phyloP scores from a whole-genome alignment of 2,329 filamentous ascomycete species.

The Ustilaginoidea virens region DNA sequence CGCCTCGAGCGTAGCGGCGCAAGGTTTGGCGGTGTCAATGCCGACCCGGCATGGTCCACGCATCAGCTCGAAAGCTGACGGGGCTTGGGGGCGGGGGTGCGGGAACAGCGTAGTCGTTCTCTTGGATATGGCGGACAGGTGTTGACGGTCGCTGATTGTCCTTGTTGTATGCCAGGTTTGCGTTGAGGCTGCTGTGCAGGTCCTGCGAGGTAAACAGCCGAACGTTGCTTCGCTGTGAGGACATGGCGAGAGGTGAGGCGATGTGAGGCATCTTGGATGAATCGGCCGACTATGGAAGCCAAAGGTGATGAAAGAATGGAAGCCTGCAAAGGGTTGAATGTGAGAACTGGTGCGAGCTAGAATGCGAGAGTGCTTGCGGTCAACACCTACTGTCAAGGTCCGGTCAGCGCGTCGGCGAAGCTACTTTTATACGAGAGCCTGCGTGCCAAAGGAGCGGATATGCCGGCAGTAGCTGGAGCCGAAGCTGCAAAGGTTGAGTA shows the following conservation, averaged over 20 bases:
- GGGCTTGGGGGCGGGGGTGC: constrained; percentile 49
- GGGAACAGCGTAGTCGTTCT: constrained; percentile 48
- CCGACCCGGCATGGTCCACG: constrained; percentile 4
- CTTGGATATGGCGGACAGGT: constrained; percentile 34
- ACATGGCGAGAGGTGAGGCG: constrained; percentile 30
- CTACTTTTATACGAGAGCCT: too few relatives aligned
- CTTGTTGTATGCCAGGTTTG: constrained; percentile 29
- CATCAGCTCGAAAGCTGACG: constrained; percentile 41
- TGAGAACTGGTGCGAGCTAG: not conserved
- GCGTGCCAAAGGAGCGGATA: too few relatives aligned
- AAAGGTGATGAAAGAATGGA: too few relatives aligned
- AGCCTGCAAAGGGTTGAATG: not conserved
- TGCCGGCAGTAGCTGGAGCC: too few relatives aligned
- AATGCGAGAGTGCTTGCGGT: too few relatives aligned
- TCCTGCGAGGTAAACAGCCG: constrained; percentile 31
- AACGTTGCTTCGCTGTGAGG: constrained; percentile 28
- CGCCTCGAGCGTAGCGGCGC: too few relatives aligned
- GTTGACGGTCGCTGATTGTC: constrained; percentile 24
- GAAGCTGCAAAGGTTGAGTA: too few relatives aligned
- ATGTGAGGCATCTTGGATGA: constrained; percentile 24
- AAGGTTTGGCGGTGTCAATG: too few relatives aligned
- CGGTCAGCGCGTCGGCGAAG: too few relatives aligned
- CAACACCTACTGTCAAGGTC: too few relatives aligned
- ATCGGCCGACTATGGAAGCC: too few relatives aligned
- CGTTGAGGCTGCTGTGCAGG: constrained; percentile 36